Base-by-base conservation (phyloP, 805 yeast genomes). In the Jamesozyma gamospora region DNA sequence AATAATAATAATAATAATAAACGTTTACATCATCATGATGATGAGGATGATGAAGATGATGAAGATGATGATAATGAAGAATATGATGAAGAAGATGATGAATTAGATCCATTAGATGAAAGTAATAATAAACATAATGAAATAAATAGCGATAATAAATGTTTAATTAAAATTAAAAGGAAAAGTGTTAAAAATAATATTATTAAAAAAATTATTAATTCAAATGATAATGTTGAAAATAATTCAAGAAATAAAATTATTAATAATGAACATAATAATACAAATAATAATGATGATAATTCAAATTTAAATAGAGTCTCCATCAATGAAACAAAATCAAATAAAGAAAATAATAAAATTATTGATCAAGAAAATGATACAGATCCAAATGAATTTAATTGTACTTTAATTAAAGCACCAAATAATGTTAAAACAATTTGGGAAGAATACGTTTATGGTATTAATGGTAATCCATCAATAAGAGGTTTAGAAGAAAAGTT, bases 391-490 rank as follows among this genome's bases (percentile, higher is more conserved):
- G 47, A 42, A 24, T 32, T 46, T n/a, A 42, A 54, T 32, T 59
- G 56, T 36, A 55, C 56, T 11, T 36, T 59, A 8, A 39, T 56
- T 16, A 59, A 59, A 39, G 64, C 64, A 1, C 64, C 64, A 21
- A 56, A 53, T 32, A 55, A 52, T 40, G 64, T 59, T 4, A 49
- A 50, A 18, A 57, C 60, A 9, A 57, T 58, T 27, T 65, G 68
- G 65, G 58, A 56, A 35, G 72, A 67, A 36, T 67, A 66, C 44
- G 55, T 60, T 1, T 50, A 51, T 21, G 72, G 72, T 2, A 53
- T 66, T 26, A 55, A 65, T 41, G 70, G 70, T 1, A 49, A 51
- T n/a, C 69, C 70, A 7, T 58, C 71, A 2, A 62, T 67, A 13
- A 57, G 60, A 40, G 56, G 55, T 14, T 52, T 67, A n/a, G 71